Evolutionary conservation across 768 basidiomycete species (phyloP), one percentile per base, ranked within the genome.

Genomic region (Cubamyces sp.): DNA sequence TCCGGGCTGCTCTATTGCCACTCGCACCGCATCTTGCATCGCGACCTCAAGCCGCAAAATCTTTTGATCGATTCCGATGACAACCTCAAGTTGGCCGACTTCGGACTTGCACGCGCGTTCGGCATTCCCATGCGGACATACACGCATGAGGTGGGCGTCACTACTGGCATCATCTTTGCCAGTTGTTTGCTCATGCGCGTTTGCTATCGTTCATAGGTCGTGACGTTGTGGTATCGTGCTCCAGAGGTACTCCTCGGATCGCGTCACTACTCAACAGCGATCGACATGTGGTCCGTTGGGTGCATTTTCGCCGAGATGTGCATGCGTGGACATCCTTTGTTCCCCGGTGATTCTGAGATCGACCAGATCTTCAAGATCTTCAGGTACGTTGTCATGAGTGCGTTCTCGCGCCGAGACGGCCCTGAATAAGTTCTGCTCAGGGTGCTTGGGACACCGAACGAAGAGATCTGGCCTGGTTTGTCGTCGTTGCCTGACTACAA

Each of bases 271-370:
- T 90, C 94, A 16, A 99, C 97, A 2, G 93, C 94, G 3, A 92
- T 99, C 70, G 97, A 99, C 77, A 97, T 98, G 94, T 99, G 97
- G 97, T 96, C 94, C n/a, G 96, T 99, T 21, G 97, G 91, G 0
- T 98, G 96, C 72, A 98, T 99, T 73, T 94, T 97, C 71, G 96
- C 96, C 8, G 97, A 99, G 78, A 98, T 98, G 96, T 90, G 94
- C 56, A 92, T 96, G 90, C 83, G 86, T 62, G 91, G 91, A 66
- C 75, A 87, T 72, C 85, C 96, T 1, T 81, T 98, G 14, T 99
- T 99, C 84, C 96, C 97, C 23, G 97, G 97, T 5, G 97, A 99
- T 77, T 98, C 97, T 26, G 97, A 99, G 78, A 99, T 98, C 72
- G 97, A 99, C 77, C 97, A 99, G 80, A 98, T 98, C 66, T 98